Evolutionary conservation across 495 filamentous ascomycete species (phyloP).

Genomic region (Margaritispora aquatica): DNA sequence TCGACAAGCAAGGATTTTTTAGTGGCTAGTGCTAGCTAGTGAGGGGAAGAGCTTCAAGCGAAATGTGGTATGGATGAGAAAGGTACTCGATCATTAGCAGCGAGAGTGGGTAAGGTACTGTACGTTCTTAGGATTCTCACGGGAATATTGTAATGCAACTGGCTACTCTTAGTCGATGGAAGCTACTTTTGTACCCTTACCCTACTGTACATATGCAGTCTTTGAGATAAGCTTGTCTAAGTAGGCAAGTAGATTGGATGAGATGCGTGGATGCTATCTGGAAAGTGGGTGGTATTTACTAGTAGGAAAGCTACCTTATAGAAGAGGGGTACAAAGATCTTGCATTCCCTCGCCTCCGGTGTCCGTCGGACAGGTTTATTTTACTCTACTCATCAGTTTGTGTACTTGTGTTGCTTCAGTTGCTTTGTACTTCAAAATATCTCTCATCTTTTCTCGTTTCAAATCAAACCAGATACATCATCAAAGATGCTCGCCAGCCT

Average conservation of each 20-base stretch:
- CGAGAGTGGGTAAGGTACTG: too few species aligned
- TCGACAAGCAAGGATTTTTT: too few species aligned
- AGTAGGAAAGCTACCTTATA: not conserved
- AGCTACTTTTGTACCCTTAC: too few species aligned
- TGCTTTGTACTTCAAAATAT: not conserved
- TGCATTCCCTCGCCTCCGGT: not conserved
- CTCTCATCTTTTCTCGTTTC: not conserved
- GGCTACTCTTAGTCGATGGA: too few species aligned
- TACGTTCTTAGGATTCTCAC: too few species aligned
- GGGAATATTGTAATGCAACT: too few species aligned
- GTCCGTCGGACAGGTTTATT: not conserved
- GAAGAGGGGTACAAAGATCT: not conserved
- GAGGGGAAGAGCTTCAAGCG: too few species aligned
- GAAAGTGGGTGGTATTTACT: too few species aligned
- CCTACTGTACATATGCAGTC: too few species aligned
- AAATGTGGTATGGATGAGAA: too few species aligned
- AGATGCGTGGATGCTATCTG: not conserved
- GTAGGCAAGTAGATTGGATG: not conserved
- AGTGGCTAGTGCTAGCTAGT: too few species aligned
- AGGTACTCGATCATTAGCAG: too few species aligned
- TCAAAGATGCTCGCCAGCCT: conserved; percentile 24
- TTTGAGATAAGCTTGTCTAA: conserved; percentile 5
- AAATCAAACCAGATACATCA: not conserved
- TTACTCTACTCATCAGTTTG: not conserved
- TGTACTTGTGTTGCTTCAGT: not conserved